Evolutionary conservation across 306 rosid genomes (phyloP), one percentile per base, ranked within the genome.

Genomic region (Pterocarpus santalinus): DNA sequence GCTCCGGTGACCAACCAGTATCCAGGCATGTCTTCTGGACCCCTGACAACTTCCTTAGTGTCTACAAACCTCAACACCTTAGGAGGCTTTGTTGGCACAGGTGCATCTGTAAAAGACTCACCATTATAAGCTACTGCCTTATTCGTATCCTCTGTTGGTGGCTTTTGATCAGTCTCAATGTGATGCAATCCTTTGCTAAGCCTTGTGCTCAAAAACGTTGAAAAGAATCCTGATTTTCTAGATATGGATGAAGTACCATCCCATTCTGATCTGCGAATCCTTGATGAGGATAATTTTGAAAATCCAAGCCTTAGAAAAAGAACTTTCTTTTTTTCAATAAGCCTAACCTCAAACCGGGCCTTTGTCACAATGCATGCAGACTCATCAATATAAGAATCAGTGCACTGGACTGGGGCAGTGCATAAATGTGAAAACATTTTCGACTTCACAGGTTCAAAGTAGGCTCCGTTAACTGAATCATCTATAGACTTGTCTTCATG

Each of bases 331-430:
- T 88, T 86, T 80, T 94, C 93, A 12, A 89, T 32, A 4, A 57
- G 47, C 86, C 91, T 90, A 11, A 93, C 98, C 80, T 91, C 98
- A 55, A 91, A 89, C 97, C 94, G 83, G 39, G 98, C 98, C 80
- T 88, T 91, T 41, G 94, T 91, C 69, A 90, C 94, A 38, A 90
- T 87, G 55, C 83, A 80, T 46, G 88, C 86, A 0, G 89, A 66
- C 11, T 89, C 87, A 53, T 82, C 86, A 7, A 83, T 39, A 57
- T 75, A 75, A 66, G 92, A 64, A 14, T 80, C 78, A 44, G 51
- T 72, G 81, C 78, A 82, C 72, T 86, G 46, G 7, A 90, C 86
- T 14, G 97, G 97, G 8, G 89, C 90, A 38, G 97, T 88, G 84
- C 85, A 90, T 1, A 88, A 89, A 16, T 88, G 92, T 5, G 97